Conservation (phyloP, 1,284 basidiomycete genomes). For the Cutaneotrichosporon sp. region DNA sequence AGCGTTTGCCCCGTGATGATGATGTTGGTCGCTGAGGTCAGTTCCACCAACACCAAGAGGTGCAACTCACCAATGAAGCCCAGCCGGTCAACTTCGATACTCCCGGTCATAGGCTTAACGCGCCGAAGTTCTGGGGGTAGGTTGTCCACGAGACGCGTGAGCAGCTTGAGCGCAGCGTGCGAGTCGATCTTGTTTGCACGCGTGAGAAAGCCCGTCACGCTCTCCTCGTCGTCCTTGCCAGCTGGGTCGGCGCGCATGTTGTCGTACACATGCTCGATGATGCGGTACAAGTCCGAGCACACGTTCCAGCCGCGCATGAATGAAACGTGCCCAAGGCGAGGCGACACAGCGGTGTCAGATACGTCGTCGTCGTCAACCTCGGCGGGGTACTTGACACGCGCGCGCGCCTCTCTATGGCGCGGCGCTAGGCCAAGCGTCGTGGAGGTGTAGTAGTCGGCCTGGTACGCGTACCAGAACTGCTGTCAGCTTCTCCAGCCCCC, state of each 20-base stretch:
- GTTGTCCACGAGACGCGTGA: not conserved
- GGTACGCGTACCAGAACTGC: conserved; percentile 4
- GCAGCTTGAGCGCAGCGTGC: not conserved
- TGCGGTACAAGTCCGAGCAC: conserved; percentile 3
- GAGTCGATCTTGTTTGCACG: not conserved
- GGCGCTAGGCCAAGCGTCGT: not conserved
- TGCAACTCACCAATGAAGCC: not conserved
- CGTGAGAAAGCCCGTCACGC: not conserved
- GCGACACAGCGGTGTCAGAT: not conserved
- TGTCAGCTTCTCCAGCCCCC: not conserved
- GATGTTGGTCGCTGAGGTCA: conserved; percentile 5
- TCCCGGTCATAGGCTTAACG: conserved; percentile 1
- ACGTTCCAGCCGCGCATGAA: conserved; percentile 7
- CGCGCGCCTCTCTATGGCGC: not conserved
- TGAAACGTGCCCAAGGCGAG: not conserved
- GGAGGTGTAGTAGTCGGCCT: not conserved
- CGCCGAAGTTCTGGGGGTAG: not conserved
- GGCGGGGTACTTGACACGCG: conserved; percentile 1
- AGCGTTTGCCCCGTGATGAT: conserved; percentile 4
- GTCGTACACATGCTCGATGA: conserved; percentile 5
- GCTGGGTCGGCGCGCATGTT: not conserved
- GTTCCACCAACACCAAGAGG: not conserved
- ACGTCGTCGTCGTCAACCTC: conserved; percentile 4
- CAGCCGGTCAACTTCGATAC: not conserved
- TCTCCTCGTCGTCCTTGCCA: not conserved